phyloP scores from a whole-genome alignment of 306 rosid genomes.

The Mucuna pruriens region DNA sequence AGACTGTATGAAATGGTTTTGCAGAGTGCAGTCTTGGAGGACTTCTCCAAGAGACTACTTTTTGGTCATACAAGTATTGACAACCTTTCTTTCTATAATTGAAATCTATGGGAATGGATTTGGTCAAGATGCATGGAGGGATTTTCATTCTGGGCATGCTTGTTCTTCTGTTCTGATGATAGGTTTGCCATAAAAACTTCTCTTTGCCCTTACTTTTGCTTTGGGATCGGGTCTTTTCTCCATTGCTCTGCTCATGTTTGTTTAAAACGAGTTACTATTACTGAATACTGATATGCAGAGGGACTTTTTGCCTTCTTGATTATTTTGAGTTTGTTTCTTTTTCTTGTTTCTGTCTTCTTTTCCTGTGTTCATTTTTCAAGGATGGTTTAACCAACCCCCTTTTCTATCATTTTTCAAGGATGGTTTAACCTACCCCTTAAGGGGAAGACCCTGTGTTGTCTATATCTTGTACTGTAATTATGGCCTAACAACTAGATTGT shows the following conservation, averaged over 20 bases:
- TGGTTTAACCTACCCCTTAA: too few relatives aligned
- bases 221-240: slow-evolving; percentile 20
- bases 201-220: background rate
- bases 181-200: slow-evolving; percentile 55
- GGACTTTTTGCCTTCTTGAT: slow-evolving; percentile 8
- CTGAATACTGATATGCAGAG: background rate
- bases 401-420: too few relatives aligned
- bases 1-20: slow-evolving; percentile 40
- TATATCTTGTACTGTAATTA: too few relatives aligned
- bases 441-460: too few relatives aligned
- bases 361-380: background rate
- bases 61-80: slow-evolving; percentile 65
- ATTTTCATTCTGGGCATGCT: slow-evolving; percentile 65
- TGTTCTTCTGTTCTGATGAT: slow-evolving; percentile 37
- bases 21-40: slow-evolving; percentile 85
- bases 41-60: slow-evolving; percentile 56
- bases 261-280: background rate
- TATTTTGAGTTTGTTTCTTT: slow-evolving; percentile 16
- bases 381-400: slow-evolving; percentile 13
- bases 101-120: slow-evolving; percentile 67
- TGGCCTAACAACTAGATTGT: too few relatives aligned
- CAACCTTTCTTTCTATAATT: slow-evolving; percentile 64
- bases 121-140: slow-evolving; percentile 56
- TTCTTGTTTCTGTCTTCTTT: background rate
- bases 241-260: background rate